These are phyloP conservation scores for Aspergillus latus DNA, from an alignment of 2,329 filamentous ascomycete genomes.

Conservation along the genomic window DNA sequence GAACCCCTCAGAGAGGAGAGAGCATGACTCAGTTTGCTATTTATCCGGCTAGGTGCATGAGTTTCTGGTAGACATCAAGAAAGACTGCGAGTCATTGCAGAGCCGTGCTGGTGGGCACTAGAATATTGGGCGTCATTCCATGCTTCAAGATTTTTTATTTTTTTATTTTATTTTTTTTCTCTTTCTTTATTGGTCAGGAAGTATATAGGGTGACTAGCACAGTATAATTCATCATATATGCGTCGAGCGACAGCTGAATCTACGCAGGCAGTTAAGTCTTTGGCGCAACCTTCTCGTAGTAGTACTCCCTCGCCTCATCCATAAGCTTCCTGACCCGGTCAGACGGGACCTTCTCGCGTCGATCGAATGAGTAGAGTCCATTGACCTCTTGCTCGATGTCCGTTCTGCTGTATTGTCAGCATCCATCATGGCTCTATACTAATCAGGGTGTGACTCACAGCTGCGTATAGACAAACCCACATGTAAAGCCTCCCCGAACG, in stretches of 20 bases:
- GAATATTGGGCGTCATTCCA: no score
- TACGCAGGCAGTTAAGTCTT: no score
- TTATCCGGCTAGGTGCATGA: not conserved
- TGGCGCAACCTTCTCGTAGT: constrained; percentile 32
- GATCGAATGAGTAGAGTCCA: constrained; percentile 63
- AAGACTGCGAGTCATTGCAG: no score
- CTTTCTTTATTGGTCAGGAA: no score
- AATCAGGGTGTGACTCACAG: constrained; percentile 47
- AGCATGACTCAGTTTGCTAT: not conserved
- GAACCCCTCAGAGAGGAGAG: not conserved
- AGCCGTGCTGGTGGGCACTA: no score
- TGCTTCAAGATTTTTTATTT: no score
- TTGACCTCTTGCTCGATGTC: constrained; percentile 70
- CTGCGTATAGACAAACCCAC: constrained; percentile 67
- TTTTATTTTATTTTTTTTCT: no score
- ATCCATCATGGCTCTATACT: no score
- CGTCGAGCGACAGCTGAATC: no score
- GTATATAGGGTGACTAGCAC: no score
- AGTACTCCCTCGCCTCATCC: constrained; percentile 52
- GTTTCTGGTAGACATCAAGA: no score
- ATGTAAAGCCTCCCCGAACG: constrained; percentile 57
- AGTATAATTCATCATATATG: no score
- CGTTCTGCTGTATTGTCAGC: constrained; percentile 27
- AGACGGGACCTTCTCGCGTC: constrained; percentile 61
- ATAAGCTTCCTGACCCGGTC: constrained; percentile 59